Evolutionary conservation across 2,329 filamentous ascomycete genomes (phyloP).

Genomic region (Colletotrichum paranaense): DNA sequence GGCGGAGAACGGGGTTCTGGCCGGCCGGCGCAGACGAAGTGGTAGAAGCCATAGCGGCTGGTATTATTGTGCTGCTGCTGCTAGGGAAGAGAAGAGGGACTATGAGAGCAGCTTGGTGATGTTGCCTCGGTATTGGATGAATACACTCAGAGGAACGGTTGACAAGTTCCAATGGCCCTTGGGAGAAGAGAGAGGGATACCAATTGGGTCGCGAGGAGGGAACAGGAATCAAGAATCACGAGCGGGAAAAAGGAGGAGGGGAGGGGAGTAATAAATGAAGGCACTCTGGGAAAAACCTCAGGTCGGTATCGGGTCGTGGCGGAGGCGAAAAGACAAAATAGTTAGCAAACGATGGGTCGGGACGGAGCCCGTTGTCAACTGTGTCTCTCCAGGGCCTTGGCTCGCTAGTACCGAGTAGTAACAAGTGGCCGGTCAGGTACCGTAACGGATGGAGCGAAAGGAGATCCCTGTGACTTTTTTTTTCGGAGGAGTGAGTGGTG

Average conservation of each 20-base stretch:
- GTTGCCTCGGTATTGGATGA: slow-evolving; percentile 11
- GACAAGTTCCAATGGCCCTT: slow-evolving; percentile 33
- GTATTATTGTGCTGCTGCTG: slow-evolving; percentile 10
- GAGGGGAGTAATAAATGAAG: slow-evolving; percentile 32
- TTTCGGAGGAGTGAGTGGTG: slow-evolving; percentile 2
- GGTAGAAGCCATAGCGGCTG: slow-evolving; percentile 58
- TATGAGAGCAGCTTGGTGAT: background rate
- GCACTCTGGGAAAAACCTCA: slow-evolving; percentile 7
- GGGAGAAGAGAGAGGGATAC: slow-evolving; percentile 16
- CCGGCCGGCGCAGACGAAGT: slow-evolving; percentile 54
- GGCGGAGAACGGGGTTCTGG: slow-evolving; percentile 58
- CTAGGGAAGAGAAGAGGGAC: background rate
- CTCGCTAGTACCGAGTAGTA: background rate
- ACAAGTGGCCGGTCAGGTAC: slow-evolving; percentile 7
- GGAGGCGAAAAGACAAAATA: slow-evolving; percentile 27
- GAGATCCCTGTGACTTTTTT: background rate
- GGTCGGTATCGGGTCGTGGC: slow-evolving; percentile 23
- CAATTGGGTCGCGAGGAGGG: slow-evolving; percentile 10
- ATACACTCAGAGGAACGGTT: slow-evolving; percentile 24
- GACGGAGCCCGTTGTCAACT: slow-evolving; percentile 30
- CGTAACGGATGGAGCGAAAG: background rate
- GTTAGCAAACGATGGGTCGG: slow-evolving; percentile 23
- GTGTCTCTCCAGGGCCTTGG: background rate
- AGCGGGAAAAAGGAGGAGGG: background rate
- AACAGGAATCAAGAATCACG: background rate